Base-by-base conservation (phyloP, 2,329 filamentous ascomycete species). In the Aureobasidium sp. region DNA sequence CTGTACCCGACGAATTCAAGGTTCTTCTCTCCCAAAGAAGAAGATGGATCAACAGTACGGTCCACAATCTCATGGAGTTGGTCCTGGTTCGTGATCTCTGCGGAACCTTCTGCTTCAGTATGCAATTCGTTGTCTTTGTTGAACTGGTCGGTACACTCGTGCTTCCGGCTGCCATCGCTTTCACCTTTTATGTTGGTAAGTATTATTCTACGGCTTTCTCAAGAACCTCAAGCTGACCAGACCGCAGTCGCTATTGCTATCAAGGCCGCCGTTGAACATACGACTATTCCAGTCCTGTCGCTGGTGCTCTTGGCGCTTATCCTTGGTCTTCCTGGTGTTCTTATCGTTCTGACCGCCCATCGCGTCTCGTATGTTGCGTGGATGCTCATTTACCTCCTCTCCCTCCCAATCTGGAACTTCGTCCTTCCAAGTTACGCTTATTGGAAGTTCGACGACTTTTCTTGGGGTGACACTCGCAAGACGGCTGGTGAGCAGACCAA, bases 381-480 rank as follows among this genome's bases (percentile, higher is more conserved):
- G 94, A 97, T 99, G 94, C 73, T 94, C 47, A 94, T 97, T 75
- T 99, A 99, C 75, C 84, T 99, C 19, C 60, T 92, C 49, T 96
- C 94, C 0, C 85, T 99, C 1, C 95, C 95, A 0, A 83, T 99
- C 62, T 99, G 94, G 94, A 99, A 99, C 76, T 96, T 99, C 73
- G 82, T 99, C 40, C 85, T 99, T 9, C 94, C 94, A 0, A 85
- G 85, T 8, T 99, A 99, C 73, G 89, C 94, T 3, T 99, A 93
- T 81, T 99, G 94, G 94, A 97, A 99, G 78, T 99, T 99, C 73
- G 94, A 99, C 74, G 94, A 99, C 79, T 99, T 99, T 81, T 96
- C 90, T 62, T 99, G 94, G 94, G 94, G 94, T 70, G 95, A 99
- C 66, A 99, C 94, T 61, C 86, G 94, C 65, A 96, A 97, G 84